Evolutionary conservation across 441 rosid species (phyloP).

Genomic region (Hura crepitans): DNA sequence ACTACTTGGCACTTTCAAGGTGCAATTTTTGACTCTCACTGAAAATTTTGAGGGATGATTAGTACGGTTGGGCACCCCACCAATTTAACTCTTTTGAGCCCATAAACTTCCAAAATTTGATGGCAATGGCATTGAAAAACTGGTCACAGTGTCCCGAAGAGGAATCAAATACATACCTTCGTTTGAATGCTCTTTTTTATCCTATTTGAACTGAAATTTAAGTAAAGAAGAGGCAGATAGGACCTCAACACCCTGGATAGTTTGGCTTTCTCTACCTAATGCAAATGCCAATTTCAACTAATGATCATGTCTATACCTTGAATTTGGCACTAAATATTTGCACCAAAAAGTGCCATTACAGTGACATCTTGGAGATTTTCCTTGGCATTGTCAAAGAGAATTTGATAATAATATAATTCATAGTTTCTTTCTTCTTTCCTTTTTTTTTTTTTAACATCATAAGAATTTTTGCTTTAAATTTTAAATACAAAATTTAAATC

Average conservation of each 20-base stretch:
- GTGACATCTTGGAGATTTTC: neutral
- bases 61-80: no score
- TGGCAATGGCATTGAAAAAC: no score
- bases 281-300: neutral
- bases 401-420: no score
- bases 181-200: neutral
- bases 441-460: no score
- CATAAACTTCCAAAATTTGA: no score
- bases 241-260: slow-evolving; percentile 19
- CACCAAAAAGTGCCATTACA: neutral
- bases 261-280: slow-evolving; percentile 4
- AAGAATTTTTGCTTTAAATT: no score
- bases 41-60: no score
- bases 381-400: neutral
- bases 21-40: no score
- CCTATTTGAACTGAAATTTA: neutral
- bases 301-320: neutral
- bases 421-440: no score
- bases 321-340: neutral
- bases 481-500: no score
- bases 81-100: no score
- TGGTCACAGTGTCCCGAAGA: neutral
- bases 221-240: slow-evolving; percentile 3
- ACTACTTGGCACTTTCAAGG: no score
- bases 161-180: neutral